Percentiles rank a stretch among this genome's conserved stretches.
Evolutionary conservation across 2,329 filamentous ascomycete species (phyloP).

Genomic region (Chaetoscypha palmicola): DNA sequence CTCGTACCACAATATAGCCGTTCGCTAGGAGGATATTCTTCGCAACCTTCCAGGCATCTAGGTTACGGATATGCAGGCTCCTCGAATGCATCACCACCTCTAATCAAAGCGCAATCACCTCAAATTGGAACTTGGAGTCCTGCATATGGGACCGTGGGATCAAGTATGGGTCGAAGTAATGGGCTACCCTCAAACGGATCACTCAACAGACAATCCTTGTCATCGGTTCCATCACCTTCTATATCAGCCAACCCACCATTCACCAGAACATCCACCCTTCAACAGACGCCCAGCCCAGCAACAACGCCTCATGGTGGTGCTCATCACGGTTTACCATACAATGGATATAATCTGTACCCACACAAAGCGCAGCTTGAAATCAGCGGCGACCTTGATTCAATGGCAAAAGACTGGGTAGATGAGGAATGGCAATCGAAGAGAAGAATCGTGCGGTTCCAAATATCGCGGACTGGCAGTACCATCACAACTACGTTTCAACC

Average conservation of each 20-base stretch:
- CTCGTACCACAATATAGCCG: slow-evolving; percentile 32
- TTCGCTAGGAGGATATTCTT: slow-evolving; percentile 30
- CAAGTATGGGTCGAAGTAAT: slow-evolving; percentile 36
- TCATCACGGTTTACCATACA: slow-evolving; percentile 23
- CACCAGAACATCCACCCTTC: slow-evolving; percentile 61
- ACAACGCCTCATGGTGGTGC: slow-evolving; percentile 38
- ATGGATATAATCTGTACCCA: slow-evolving; percentile 62
- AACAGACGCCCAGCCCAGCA: slow-evolving; percentile 42
- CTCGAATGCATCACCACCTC: slow-evolving; percentile 34
- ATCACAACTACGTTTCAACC: slow-evolving; percentile 75
- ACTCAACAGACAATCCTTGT: slow-evolving; percentile 16
- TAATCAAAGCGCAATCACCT: slow-evolving; percentile 41
- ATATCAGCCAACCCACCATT: slow-evolving; percentile 46
- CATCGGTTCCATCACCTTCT: slow-evolving; percentile 22
- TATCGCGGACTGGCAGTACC: slow-evolving; percentile 73
- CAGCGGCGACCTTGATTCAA: slow-evolving; percentile 73
- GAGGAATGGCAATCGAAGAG: slow-evolving; percentile 76
- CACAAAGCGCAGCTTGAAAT: slow-evolving; percentile 80
- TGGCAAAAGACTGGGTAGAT: slow-evolving; percentile 75
- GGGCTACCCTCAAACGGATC: slow-evolving; percentile 32
- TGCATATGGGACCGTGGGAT: slow-evolving; percentile 38
- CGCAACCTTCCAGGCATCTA: slow-evolving; percentile 35
- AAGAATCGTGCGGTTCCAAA: slow-evolving; percentile 81
- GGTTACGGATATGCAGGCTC: slow-evolving; percentile 38
- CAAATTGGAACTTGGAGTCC: slow-evolving; percentile 41